Evolutionary conservation across 768 basidiomycete species (phyloP), one percentile per base, ranked within the genome.

Genomic region (Podaxis mareebaensis): DNA sequence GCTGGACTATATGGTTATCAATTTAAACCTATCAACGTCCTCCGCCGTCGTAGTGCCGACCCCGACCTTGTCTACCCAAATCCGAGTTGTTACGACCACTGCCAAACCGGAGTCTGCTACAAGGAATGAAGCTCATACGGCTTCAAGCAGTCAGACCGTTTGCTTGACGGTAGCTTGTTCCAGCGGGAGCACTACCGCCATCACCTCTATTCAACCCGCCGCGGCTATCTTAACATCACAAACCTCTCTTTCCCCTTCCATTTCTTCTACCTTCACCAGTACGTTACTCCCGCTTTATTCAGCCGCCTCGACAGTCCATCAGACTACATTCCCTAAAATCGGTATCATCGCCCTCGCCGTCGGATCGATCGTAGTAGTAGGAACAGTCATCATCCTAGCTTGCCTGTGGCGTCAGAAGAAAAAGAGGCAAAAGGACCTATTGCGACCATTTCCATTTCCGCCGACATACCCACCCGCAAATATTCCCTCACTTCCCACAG

Each of bases 1-100:
- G 6, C 51, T 63, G 24, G 67, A 64, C 3, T 61, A 64, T 28
- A 54, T 70, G 17, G 66, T 64, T 59, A 60, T 63, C 15, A 66
- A 17, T 15, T 58, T 61, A n/a, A 30, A 28, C 36, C 53, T 28
- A 13, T 17, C 53, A n/a, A 6, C 53, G 15, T 30, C 53, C 53
- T 54, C 30, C 53, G 3, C 12, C 26, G 22, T 24, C 24, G 4
- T 26, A 28, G 49, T 26, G 3, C 17, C 44, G 5, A 20, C 7
- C 7, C 0, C 1, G 44, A 8, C 12, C 7, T 20, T 20, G 44
- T 46, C 44, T 20, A 46, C 44, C n/a, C 44, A 17, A 46, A 46
- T 20, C 12, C 54, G 11, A 10, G 24, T n/a, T 1, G 5, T 26
- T 22, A 40, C 54, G 38, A 26, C 54, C 12, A 39, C 54, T 56